phyloP scores from a whole-genome alignment of 805 yeast genomes.

The Cyberlindnera euphorbiae region DNA sequence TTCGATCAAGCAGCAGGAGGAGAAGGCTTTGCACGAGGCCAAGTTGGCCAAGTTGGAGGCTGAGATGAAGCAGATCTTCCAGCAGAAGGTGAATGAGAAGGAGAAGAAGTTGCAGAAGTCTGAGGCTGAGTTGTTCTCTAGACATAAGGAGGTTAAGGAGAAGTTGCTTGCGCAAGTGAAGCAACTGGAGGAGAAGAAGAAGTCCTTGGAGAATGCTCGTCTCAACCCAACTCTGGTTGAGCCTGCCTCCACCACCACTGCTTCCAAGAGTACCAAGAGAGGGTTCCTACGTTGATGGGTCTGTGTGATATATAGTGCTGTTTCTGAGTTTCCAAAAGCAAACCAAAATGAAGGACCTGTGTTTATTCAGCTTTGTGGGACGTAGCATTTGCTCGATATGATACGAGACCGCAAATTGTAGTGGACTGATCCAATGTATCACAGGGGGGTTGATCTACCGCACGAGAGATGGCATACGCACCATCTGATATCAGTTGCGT shows the following conservation, averaged over 20 bases:
- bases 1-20: constrained; percentile 86
- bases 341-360: no score
- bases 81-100: constrained; percentile 92
- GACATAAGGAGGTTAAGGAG: constrained; percentile 97
- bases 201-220: constrained; percentile 63
- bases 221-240: constrained; percentile 35
- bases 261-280: constrained; percentile 60
- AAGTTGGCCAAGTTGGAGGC: constrained; percentile 90
- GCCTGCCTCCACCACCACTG: constrained; percentile 31
- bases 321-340: no score
- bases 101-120: constrained; percentile 95
- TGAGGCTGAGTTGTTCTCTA: constrained; percentile 91
- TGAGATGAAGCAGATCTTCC: constrained; percentile 95
- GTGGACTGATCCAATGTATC: no score
- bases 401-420: no score
- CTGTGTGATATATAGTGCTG: no score
- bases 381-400: no score
- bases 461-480: no score
- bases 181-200: constrained; percentile 86
- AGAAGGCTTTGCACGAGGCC: constrained; percentile 87
- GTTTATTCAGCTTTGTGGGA: no score
- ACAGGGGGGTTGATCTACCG: no score
- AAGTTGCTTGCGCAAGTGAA: constrained; percentile 83
- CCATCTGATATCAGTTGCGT: no score
- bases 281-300: constrained; percentile 74